These are phyloP conservation scores for Penicillium sp. DNA, from an alignment of 2,329 filamentous ascomycete genomes.

Conservation along the genomic window DNA sequence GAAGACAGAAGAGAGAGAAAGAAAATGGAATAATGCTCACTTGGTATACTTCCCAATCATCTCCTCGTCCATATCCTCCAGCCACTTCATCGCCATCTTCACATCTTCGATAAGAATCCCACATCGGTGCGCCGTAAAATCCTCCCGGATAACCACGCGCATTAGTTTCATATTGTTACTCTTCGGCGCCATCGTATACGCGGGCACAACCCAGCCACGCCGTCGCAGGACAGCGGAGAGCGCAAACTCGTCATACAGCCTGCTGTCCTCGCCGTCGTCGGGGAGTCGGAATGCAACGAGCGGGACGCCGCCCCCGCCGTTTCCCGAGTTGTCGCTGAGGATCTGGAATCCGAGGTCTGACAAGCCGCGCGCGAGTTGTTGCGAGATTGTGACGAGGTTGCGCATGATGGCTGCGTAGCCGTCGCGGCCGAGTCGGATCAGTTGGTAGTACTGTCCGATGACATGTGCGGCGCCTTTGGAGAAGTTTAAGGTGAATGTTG, in stretches of 20 bases:
- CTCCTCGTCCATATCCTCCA: conserved; percentile 75
- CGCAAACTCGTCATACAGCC: conserved; percentile 73
- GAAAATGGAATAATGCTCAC: conserved; percentile 45
- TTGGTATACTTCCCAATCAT: conserved; percentile 70
- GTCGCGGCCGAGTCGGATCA: conserved; percentile 70
- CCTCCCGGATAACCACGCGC: conserved; percentile 86
- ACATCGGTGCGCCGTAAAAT: conserved; percentile 81
- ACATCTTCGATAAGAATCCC: conserved; percentile 78
- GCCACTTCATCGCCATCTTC: conserved; percentile 70
- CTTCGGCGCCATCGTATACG: conserved; percentile 94
- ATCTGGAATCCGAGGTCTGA: conserved; percentile 79
- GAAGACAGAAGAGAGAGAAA: background rate
- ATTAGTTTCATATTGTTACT: conserved; percentile 85
- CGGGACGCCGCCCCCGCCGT: conserved; percentile 67
- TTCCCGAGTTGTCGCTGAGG: conserved; percentile 77
- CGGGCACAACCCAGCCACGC: conserved; percentile 88
- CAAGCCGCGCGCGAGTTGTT: conserved; percentile 77
- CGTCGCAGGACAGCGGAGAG: conserved; percentile 82
- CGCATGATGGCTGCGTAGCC: conserved; percentile 68
- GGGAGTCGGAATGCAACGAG: conserved; percentile 85
- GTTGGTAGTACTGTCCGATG: conserved; percentile 74
- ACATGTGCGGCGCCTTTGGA: conserved; percentile 72
- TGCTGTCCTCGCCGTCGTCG: conserved; percentile 49
- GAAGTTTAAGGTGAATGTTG: conserved; percentile 75
- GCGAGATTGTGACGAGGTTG: conserved; percentile 84